Evolutionary conservation across 192 early-diverging fungal species (phyloP).

Genomic region (Rhizoclosmatium sp.): DNA sequence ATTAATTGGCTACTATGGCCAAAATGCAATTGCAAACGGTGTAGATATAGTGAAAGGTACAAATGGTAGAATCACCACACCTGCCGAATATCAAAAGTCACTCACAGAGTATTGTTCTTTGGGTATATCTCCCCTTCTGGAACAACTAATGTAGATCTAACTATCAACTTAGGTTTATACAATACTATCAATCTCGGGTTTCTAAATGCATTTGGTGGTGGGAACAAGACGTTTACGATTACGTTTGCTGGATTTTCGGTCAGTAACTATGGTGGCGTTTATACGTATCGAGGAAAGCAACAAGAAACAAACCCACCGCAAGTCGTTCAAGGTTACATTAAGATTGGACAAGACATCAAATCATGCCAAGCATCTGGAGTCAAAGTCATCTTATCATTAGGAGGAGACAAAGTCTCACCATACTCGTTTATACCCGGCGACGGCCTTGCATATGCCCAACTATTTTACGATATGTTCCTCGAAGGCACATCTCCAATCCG

Average conservation of each 20-base stretch:
- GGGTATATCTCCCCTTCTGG: conserved; percentile 5
- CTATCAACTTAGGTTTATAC: not conserved
- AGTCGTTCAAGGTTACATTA: not conserved
- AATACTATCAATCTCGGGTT: conserved; percentile 7
- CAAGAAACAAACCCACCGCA: conserved; percentile 6
- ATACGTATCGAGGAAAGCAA: conserved; percentile 2
- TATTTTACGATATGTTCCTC: conserved; percentile 14
- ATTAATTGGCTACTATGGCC: conserved; percentile 12
- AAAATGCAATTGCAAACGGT: conserved; percentile 25
- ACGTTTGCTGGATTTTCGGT: conserved; percentile 19
- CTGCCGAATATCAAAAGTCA: conserved; percentile 1
- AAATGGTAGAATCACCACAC: not conserved
- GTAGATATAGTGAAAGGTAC: conserved; percentile 19
- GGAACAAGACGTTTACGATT: conserved; percentile 3
- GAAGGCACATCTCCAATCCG: conserved; percentile 1
- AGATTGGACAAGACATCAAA: conserved; percentile 3
- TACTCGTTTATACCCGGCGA: conserved; percentile 3
- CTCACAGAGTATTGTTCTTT: conserved; percentile 19
- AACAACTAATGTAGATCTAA: not conserved
- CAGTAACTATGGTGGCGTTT: not conserved
- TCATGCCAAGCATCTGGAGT: conserved; percentile 1
- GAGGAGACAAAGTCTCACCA: conserved; percentile 15
- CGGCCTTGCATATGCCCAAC: not conserved
- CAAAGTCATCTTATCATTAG: conserved; percentile 18
- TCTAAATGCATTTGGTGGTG: conserved; percentile 12